Conservation (phyloP, 768 basidiomycete genomes). For the Psilocybe subaeruginosa region DNA sequence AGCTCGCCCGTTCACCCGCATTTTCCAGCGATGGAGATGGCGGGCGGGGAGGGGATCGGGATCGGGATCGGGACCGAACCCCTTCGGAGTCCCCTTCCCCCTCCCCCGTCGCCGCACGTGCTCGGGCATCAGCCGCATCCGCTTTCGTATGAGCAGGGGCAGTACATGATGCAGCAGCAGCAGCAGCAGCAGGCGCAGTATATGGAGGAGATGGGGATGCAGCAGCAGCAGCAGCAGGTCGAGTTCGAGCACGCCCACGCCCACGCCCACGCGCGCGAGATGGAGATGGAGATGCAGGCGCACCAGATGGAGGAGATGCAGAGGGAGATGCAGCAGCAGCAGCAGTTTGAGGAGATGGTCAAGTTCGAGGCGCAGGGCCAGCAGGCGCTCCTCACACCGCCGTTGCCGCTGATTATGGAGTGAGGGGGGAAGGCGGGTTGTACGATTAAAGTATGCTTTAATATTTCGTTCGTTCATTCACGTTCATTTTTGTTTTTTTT, state of each 20-base stretch:
- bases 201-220: conserved; percentile 11
- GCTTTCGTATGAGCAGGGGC: background rate
- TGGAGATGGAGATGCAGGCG: conserved; percentile 14
- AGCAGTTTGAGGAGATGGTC: conserved; percentile 26
- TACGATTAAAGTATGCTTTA: too few relatives aligned
- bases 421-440: too few relatives aligned
- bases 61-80: too few relatives aligned
- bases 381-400: conserved; percentile 47
- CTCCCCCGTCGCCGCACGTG: too few relatives aligned
- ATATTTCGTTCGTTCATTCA: background rate
- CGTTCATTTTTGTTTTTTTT: background rate
- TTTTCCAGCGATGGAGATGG: conserved; percentile 19
- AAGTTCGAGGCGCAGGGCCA: conserved; percentile 47
- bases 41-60: too few relatives aligned
- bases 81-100: too few relatives aligned
- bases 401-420: conserved; percentile 51
- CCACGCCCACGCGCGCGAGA: too few relatives aligned
- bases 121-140: conserved; percentile 16
- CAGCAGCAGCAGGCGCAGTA: conserved; percentile 19
- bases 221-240: conserved; percentile 28
- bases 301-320: conserved; percentile 2
- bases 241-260: conserved; percentile 35
- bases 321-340: conserved; percentile 20
- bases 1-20: conserved; percentile 31
- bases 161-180: conserved; percentile 18